A percentile compares a stretch with the other conserved stretches of the same genome.
Evolutionary conservation across 108 stramenopile genomes (phyloP).

Genomic region (Cyclostephanos invisitatus): DNA sequence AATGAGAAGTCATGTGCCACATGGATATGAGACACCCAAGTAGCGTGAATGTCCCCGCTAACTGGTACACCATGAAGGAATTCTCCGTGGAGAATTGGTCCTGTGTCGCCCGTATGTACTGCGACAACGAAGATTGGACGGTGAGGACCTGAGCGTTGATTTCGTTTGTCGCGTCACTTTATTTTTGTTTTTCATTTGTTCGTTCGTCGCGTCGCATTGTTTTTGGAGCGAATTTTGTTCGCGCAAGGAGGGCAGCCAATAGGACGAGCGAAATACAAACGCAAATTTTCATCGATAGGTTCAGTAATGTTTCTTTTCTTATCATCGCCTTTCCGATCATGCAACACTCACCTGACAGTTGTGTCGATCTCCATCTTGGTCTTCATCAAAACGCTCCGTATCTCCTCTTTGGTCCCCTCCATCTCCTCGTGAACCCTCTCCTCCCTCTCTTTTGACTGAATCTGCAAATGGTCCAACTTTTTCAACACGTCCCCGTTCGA

Average conservation of each 20-base stretch:
- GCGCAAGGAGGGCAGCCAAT: no score
- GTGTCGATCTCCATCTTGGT: conserved; percentile 34
- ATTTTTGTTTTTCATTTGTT: not conserved
- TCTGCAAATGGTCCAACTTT: conserved; percentile 49
- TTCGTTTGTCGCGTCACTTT: conserved; percentile 25
- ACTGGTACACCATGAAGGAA: conserved; percentile 90
- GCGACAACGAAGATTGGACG: conserved; percentile 37
- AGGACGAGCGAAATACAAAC: no score
- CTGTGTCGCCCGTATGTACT: conserved; percentile 74
- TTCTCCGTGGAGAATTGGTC: conserved; percentile 93
- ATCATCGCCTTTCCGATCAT: not conserved
- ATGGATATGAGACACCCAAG: conserved; percentile 85
- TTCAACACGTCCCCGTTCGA: conserved; percentile 78
- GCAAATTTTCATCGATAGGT: no score
- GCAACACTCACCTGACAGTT: conserved; percentile 17
- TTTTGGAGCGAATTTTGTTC: no score
- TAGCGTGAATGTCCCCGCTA: conserved; percentile 91
- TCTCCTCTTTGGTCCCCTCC: conserved; percentile 41
- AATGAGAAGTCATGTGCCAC: conserved; percentile 93
- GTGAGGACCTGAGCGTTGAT: conserved; percentile 36
- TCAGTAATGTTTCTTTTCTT: no score
- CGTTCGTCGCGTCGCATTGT: no score
- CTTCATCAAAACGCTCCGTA: conserved; percentile 22
- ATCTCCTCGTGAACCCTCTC: conserved; percentile 67
- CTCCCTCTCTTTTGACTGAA: conserved; percentile 36